Conservation (phyloP, 176 grass and related monocot species). For the Eleusine indica region DNA sequence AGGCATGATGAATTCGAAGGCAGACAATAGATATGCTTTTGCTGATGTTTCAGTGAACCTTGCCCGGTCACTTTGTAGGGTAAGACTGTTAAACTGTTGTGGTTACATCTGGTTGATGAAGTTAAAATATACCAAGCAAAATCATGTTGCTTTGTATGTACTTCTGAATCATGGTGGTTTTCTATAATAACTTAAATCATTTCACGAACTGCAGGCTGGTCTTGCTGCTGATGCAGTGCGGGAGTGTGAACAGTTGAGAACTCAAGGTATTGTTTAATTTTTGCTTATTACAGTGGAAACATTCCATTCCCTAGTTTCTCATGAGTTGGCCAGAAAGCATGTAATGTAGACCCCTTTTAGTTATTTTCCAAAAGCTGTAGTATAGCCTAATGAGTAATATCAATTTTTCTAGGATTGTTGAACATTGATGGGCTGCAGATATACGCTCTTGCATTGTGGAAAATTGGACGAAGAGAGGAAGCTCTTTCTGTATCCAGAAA, state of each 20-base stretch:
- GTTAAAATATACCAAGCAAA: constrained; percentile 18
- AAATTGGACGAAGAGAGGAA: constrained; percentile 61
- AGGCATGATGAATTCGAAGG: constrained; percentile 42
- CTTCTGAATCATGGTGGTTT: constrained; percentile 31
- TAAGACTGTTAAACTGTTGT: constrained; percentile 38
- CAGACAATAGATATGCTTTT: constrained; percentile 51
- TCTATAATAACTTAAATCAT: constrained; percentile 38
- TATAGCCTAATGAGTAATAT: constrained; percentile 35
- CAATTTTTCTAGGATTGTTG: constrained; percentile 67
- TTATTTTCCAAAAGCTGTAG: constrained; percentile 24
- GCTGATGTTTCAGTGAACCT: constrained; percentile 85
- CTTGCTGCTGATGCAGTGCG: constrained; percentile 61
- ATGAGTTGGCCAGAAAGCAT: not conserved
- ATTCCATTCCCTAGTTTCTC: constrained; percentile 24
- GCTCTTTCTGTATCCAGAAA: constrained; percentile 70
- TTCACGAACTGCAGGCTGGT: constrained; percentile 64
- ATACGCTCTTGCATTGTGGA: constrained; percentile 94
- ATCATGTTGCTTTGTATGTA: constrained; percentile 16
- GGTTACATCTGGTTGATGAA: constrained; percentile 16
- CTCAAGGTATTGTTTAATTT: constrained; percentile 66
- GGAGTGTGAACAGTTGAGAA: constrained; percentile 77
- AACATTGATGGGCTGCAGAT: constrained; percentile 76
- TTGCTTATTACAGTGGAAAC: constrained; percentile 3
- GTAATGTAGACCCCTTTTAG: constrained; percentile 20
- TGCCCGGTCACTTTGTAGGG: constrained; percentile 86